Evolutionary conservation across 1,139 yeast genomes (phyloP).

Genomic region (Blastobotrys raffinosifermentans): DNA sequence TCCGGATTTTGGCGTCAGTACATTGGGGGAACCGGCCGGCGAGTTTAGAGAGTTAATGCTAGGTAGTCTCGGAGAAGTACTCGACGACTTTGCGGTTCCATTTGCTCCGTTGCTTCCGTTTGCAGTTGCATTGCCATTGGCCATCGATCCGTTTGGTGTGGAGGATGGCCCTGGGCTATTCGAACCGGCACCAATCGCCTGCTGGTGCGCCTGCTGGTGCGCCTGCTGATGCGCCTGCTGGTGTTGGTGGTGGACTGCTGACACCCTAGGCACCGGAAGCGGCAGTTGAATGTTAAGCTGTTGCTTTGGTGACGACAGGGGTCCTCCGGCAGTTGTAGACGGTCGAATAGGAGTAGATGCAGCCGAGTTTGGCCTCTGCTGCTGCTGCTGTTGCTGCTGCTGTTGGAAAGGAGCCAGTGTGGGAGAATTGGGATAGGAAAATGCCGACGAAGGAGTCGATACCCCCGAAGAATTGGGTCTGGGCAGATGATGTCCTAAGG

Average conservation of each 20-base stretch:
- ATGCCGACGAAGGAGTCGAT: too few relatives aligned
- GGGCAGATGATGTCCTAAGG: conserved; percentile 9
- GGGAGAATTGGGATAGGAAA: too few relatives aligned
- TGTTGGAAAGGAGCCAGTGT: too few relatives aligned
- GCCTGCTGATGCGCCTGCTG: conserved; percentile 5
- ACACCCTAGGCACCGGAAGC: conserved; percentile 13
- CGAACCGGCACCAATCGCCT: too few relatives aligned
- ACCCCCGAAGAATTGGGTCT: too few relatives aligned
- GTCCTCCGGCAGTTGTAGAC: too few relatives aligned
- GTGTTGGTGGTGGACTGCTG: conserved; percentile 6
- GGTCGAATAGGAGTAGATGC: too few relatives aligned
- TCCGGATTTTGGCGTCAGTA: neutral
- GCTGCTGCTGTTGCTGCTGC: too few relatives aligned
- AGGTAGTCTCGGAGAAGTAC: conserved; percentile 1
- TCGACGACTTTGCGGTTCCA: conserved; percentile 1
- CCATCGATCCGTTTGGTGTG: too few relatives aligned
- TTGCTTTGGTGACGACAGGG: conserved; percentile 10
- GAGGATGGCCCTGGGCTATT: conserved; percentile 1
- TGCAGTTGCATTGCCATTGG: too few relatives aligned
- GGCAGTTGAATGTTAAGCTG: conserved; percentile 13
- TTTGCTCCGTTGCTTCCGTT: too few relatives aligned
- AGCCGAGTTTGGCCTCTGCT: too few relatives aligned
- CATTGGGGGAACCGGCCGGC: neutral
- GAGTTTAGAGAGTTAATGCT: neutral
- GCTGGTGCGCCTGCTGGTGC: conserved; percentile 5